Conservation (phyloP, 805 yeast genomes). For the Scheffersomyces coipomensis region DNA sequence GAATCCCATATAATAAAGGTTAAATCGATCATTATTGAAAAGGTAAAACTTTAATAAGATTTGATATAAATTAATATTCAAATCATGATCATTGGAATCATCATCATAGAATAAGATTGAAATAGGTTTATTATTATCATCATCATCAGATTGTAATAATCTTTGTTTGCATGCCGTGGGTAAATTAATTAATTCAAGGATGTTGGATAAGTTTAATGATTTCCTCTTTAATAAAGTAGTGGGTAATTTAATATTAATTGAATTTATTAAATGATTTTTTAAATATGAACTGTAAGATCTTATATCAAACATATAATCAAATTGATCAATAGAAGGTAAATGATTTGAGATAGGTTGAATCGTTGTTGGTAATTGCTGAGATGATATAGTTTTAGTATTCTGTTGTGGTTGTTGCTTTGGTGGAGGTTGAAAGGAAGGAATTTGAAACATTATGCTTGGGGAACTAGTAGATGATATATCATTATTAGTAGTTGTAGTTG, state of each 20-base stretch:
- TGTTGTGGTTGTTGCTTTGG: too few species aligned
- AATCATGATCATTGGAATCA: conserved; percentile 16
- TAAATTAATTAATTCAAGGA: conserved; percentile 30
- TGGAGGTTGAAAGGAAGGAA: too few species aligned
- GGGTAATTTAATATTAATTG: conserved; percentile 43
- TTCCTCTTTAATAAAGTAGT: conserved; percentile 42
- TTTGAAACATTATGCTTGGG: too few species aligned
- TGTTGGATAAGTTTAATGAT: conserved; percentile 29
- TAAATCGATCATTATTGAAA: conserved; percentile 9
- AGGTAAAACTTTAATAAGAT: conserved; percentile 28
- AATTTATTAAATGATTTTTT: conserved; percentile 22
- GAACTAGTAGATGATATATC: too few species aligned
- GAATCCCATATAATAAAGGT: conserved; percentile 4
- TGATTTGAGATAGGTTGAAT: not conserved
- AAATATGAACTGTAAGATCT: conserved; percentile 39
- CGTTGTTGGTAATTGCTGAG: not conserved
- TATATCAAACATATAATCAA: conserved; percentile 28
- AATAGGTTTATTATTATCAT: conserved; percentile 11
- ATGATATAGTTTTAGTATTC: too few species aligned
- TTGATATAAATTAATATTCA: conserved; percentile 25
- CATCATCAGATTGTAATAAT: conserved; percentile 9
- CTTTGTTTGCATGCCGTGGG: conserved; percentile 16
- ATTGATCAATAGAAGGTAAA: not conserved
- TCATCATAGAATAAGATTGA: conserved; percentile 34
- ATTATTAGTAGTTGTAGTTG: too few species aligned